phyloP scores from a whole-genome alignment of 257 asterid species.

The Scutellaria barbata region DNA sequence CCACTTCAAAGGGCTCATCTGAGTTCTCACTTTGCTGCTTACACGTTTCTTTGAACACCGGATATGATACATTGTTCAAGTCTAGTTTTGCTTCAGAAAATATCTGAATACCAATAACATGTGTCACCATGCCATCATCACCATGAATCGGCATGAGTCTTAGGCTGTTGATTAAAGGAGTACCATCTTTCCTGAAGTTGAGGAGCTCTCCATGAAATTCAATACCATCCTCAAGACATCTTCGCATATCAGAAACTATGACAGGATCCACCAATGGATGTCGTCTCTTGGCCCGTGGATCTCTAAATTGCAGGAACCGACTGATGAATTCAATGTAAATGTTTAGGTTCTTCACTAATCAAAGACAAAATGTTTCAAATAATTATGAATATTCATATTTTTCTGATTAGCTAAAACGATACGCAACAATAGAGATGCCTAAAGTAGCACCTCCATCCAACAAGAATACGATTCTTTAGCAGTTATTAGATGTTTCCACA shows the following conservation, averaged over 20 bases:
- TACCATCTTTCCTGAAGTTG: slow-evolving; percentile 91
- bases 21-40: slow-evolving; percentile 44
- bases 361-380: slow-evolving; percentile 10
- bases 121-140: slow-evolving; percentile 84
- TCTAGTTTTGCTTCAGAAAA: slow-evolving; percentile 77
- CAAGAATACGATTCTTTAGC: slow-evolving; percentile 3
- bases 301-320: slow-evolving; percentile 92
- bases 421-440: background rate
- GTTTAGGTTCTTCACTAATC: slow-evolving; percentile 33
- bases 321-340: slow-evolving; percentile 47
- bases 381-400: slow-evolving; percentile 11
- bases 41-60: slow-evolving; percentile 74
- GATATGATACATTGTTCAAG: slow-evolving; percentile 73
- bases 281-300: slow-evolving; percentile 84
- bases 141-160: slow-evolving; percentile 75
- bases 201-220: slow-evolving; percentile 95
- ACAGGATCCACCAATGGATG: slow-evolving; percentile 96
- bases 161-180: slow-evolving; percentile 79
- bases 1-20: slow-evolving; percentile 44
- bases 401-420: background rate
- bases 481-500: background rate
- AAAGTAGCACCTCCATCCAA: background rate
- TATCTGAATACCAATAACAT: slow-evolving; percentile 75
- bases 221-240: slow-evolving; percentile 81
- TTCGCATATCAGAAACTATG: slow-evolving; percentile 83